These are phyloP conservation scores for Macaranga tanarius DNA, from an alignment of 441 rosid genomes.

Conservation along the genomic window DNA sequence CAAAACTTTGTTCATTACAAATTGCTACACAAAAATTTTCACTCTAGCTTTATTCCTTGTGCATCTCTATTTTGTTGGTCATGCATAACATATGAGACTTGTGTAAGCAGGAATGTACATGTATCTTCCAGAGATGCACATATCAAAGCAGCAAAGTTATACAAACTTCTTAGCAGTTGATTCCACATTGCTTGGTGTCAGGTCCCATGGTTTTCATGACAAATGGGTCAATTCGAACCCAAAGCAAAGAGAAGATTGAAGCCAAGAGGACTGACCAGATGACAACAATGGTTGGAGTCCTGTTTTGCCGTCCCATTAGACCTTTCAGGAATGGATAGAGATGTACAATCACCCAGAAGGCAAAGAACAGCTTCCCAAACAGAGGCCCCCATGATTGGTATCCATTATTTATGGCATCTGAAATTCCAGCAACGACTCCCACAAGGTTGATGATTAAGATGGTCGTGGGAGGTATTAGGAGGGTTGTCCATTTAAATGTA, in stretches of 20 bases:
- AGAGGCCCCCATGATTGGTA: slow-evolving; percentile 90
- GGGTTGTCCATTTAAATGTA: slow-evolving; percentile 87
- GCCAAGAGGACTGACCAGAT: slow-evolving; percentile 93
- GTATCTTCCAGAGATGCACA: slow-evolving; percentile 27
- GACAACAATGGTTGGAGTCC: slow-evolving; percentile 93
- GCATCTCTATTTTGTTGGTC: slow-evolving; percentile 32
- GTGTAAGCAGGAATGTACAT: slow-evolving; percentile 31
- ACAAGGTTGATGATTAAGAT: slow-evolving; percentile 82
- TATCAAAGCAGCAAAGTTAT: slow-evolving; percentile 22
- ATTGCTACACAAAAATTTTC: slow-evolving; percentile 30
- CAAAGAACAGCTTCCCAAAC: slow-evolving; percentile 88
- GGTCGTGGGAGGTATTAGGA: slow-evolving; percentile 89
- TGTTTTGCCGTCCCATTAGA: slow-evolving; percentile 90
- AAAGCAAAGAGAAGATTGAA: slow-evolving; percentile 89
- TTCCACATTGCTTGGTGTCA: slow-evolving; percentile 70
- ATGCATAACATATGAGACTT: slow-evolving; percentile 26
- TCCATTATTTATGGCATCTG: slow-evolving; percentile 91
- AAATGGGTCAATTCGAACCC: slow-evolving; percentile 92
- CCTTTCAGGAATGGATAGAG: slow-evolving; percentile 98
- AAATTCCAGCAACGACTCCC: slow-evolving; percentile 89
- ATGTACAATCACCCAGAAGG: slow-evolving; percentile 96
- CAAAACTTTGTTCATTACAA: slow-evolving; percentile 36
- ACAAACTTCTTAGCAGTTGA: slow-evolving; percentile 63
- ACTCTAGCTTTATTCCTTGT: slow-evolving; percentile 34
- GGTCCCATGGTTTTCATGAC: slow-evolving; percentile 94